Conservation (phyloP, 1,284 basidiomycete genomes). For the Ganoderma sinense region DNA sequence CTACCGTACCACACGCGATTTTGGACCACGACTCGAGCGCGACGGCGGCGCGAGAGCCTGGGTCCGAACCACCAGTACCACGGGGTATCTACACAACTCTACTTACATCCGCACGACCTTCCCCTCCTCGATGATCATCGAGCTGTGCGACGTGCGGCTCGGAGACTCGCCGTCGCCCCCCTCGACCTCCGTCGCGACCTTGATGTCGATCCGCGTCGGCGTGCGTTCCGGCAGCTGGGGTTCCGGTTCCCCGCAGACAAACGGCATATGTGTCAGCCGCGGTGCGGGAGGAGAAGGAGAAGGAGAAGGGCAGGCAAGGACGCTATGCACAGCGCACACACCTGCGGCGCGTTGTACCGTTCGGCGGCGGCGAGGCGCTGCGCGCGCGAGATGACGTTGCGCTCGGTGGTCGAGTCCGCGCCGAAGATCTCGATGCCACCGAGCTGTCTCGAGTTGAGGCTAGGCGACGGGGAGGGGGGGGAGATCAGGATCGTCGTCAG, state of each 20-base stretch:
- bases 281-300: too few species aligned
- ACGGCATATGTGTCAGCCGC: too few species aligned
- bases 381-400: slow-evolving; percentile 13
- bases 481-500: neutral
- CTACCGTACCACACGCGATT: too few species aligned
- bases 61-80: too few species aligned
- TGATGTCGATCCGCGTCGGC: slow-evolving; percentile 2
- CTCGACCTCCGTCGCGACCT: slow-evolving; percentile 5
- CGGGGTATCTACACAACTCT: neutral
- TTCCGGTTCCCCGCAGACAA: too few species aligned
- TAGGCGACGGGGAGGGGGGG: neutral
- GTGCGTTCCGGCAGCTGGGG: neutral
- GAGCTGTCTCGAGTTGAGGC: neutral
- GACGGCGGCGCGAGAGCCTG: too few species aligned
- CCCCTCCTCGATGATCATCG: neutral
- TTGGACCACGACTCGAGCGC: too few species aligned
- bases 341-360: slow-evolving; percentile 13
- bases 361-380: slow-evolving; percentile 14
- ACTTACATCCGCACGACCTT: neutral
- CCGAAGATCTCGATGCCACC: slow-evolving; percentile 18
- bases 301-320: too few species aligned
- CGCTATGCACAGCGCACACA: neutral
- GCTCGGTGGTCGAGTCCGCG: neutral
- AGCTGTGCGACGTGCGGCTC: neutral
- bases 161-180: neutral